Percentiles rank a stretch among this genome's conserved stretches.
phyloP scores from a whole-genome alignment of 2,329 filamentous ascomycete genomes.

The Phialemoniopsis sp. region DNA sequence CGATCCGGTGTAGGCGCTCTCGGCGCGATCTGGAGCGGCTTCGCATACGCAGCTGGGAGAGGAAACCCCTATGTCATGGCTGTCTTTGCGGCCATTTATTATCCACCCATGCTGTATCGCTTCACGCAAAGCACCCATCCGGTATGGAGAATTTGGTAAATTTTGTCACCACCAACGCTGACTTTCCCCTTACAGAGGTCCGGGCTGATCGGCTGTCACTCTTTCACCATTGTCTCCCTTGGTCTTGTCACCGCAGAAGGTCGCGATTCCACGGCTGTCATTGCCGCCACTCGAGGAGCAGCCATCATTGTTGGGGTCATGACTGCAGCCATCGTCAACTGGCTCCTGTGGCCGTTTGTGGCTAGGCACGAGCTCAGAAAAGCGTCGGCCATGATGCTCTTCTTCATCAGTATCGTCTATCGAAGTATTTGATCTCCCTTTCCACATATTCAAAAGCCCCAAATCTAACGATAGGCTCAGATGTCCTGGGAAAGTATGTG shows the following conservation, averaged over 20 bases:
- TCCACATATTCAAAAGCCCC: no score
- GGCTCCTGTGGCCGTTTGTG: slow-evolving; percentile 58
- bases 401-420: slow-evolving; percentile 55
- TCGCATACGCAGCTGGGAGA: slow-evolving; percentile 43
- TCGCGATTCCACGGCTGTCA: slow-evolving; percentile 26
- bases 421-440: slow-evolving; percentile 29
- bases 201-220: slow-evolving; percentile 52
- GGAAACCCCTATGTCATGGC: slow-evolving; percentile 53
- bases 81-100: slow-evolving; percentile 49
- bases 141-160: slow-evolving; percentile 20
- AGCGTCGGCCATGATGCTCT: slow-evolving; percentile 51
- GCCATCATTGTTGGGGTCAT: slow-evolving; percentile 50
- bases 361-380: slow-evolving; percentile 54
- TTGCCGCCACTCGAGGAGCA: slow-evolving; percentile 42
- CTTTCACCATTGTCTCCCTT: slow-evolving; percentile 51
- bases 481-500: slow-evolving; percentile 50
- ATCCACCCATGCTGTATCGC: slow-evolving; percentile 56
- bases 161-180: background rate
- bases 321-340: slow-evolving; percentile 51
- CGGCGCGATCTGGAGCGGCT: slow-evolving; percentile 50
- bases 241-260: slow-evolving; percentile 26
- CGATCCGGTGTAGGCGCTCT: slow-evolving; percentile 43
- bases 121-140: slow-evolving; percentile 51
- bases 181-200: slow-evolving; percentile 34
- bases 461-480: slow-evolving; percentile 16